phyloP scores from a whole-genome alignment of 345 rosid species.

The Sisymbrium irio region DNA sequence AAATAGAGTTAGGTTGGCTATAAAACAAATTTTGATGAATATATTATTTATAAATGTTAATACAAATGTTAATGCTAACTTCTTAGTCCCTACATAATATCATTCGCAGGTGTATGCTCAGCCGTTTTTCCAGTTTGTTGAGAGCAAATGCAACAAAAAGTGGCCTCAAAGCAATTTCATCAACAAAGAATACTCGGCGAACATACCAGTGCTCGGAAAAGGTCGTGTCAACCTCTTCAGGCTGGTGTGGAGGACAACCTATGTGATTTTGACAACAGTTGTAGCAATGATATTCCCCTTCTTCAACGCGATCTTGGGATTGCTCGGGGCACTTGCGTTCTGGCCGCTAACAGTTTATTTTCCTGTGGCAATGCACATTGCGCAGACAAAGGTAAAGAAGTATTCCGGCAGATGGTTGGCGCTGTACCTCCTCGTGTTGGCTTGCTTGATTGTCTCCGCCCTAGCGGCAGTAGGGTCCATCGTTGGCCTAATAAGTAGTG shows the following conservation, averaged over 20 bases:
- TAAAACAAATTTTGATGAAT: too few species aligned
- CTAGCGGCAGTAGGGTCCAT: slow-evolving; percentile 77
- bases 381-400: slow-evolving; percentile 44
- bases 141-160: slow-evolving; percentile 38
- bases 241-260: slow-evolving; percentile 69
- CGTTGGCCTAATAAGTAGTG: slow-evolving; percentile 52
- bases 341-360: slow-evolving; percentile 91
- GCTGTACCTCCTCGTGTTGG: slow-evolving; percentile 51
- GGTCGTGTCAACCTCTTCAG: slow-evolving; percentile 56
- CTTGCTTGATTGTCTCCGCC: slow-evolving; percentile 58
- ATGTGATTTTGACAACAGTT: slow-evolving; percentile 57
- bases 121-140: slow-evolving; percentile 65
- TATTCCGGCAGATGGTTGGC: slow-evolving; percentile 66
- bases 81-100: neutral
- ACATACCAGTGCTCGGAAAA: slow-evolving; percentile 44
- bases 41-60: too few species aligned
- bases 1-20: neutral
- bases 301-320: slow-evolving; percentile 82
- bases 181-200: slow-evolving; percentile 40
- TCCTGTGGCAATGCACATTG: slow-evolving; percentile 83
- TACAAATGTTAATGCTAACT: neutral
- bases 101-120: slow-evolving; percentile 63
- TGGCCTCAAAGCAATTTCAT: slow-evolving; percentile 74
- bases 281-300: slow-evolving; percentile 85
- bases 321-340: slow-evolving; percentile 71